Conservation (phyloP, 1,284 basidiomycete species). For the Hymenochaete sp. region DNA sequence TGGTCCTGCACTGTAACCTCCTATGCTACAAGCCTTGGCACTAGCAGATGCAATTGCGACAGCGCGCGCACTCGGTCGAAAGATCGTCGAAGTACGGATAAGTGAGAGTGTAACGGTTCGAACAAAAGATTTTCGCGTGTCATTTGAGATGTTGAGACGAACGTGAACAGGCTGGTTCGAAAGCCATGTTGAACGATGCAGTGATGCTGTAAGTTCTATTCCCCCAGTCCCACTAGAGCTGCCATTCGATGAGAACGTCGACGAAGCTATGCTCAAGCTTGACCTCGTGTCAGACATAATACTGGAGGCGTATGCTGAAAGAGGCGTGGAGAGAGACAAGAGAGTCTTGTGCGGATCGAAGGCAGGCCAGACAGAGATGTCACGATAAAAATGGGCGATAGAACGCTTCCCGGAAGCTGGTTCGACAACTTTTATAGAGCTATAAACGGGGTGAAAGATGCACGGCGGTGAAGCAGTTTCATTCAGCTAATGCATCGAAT, state of each 20-base stretch:
- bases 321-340: constrained; percentile 50
- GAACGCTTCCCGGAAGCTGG: constrained; percentile 52
- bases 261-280: no score
- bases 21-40: no score
- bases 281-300: no score
- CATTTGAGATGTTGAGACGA: constrained; percentile 64
- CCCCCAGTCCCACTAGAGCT: constrained; percentile 48
- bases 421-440: constrained; percentile 78
- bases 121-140: constrained; percentile 65
- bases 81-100: constrained; percentile 65
- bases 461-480: no score
- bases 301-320: constrained; percentile 53
- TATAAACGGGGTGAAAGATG: constrained; percentile 25
- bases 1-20: constrained; percentile 16
- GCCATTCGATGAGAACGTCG: no score
- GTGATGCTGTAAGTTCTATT: constrained; percentile 62
- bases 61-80: constrained; percentile 43
- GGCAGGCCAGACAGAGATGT: constrained; percentile 77
- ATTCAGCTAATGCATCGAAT: constrained; percentile 2
- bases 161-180: constrained; percentile 80
- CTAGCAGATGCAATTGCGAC: no score
- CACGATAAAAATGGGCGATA: constrained; percentile 88
- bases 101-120: constrained; percentile 63
- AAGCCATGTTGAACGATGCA: constrained; percentile 78
- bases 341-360: constrained; percentile 62